These are phyloP conservation scores for Nidularia sp. DNA, from an alignment of 768 basidiomycete genomes.

Conservation along the genomic window DNA sequence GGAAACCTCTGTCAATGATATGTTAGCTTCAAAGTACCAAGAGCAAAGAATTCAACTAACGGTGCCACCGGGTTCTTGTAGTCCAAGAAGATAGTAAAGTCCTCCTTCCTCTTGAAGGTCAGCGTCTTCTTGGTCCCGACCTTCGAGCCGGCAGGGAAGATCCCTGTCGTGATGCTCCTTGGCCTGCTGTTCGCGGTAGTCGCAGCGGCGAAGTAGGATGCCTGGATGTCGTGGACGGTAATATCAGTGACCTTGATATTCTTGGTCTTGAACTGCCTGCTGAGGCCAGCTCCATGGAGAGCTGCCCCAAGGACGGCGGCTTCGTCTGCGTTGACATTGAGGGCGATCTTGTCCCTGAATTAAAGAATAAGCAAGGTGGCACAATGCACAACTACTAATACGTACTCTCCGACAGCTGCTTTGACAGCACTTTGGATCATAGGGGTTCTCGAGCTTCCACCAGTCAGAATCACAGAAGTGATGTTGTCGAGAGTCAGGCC, in stretches of 20 bases:
- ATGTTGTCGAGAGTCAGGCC: conserved; percentile 68
- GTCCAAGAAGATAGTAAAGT: conserved; percentile 74
- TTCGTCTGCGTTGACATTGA: conserved; percentile 97
- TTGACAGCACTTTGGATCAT: conserved; percentile 86
- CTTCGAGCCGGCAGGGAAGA: conserved; percentile 79
- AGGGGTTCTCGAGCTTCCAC: conserved; percentile 86
- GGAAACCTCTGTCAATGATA: conserved; percentile 50
- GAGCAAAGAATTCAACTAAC: conserved; percentile 34
- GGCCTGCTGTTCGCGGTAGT: conserved; percentile 44
- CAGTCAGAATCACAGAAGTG: conserved; percentile 88
- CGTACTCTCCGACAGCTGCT: conserved; percentile 73
- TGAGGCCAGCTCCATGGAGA: conserved; percentile 84
- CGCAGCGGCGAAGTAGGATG: conserved; percentile 67
- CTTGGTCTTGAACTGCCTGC: conserved; percentile 93
- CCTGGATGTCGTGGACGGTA: conserved; percentile 68
- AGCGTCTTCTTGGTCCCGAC: conserved; percentile 81
- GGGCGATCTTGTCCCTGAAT: conserved; percentile 74
- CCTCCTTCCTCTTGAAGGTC: conserved; percentile 80
- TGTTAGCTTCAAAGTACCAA: conserved; percentile 1
- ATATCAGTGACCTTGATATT: conserved; percentile 83
- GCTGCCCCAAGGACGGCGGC: conserved; percentile 93
- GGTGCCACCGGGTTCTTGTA: conserved; percentile 65
- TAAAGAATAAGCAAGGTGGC: not conserved
- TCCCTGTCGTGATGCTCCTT: conserved; percentile 67
- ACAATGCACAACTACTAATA: conserved; percentile 6